phyloP scores from a whole-genome alignment of 2,329 filamentous ascomycete genomes.

The Beauveria scarabaeidicola region DNA sequence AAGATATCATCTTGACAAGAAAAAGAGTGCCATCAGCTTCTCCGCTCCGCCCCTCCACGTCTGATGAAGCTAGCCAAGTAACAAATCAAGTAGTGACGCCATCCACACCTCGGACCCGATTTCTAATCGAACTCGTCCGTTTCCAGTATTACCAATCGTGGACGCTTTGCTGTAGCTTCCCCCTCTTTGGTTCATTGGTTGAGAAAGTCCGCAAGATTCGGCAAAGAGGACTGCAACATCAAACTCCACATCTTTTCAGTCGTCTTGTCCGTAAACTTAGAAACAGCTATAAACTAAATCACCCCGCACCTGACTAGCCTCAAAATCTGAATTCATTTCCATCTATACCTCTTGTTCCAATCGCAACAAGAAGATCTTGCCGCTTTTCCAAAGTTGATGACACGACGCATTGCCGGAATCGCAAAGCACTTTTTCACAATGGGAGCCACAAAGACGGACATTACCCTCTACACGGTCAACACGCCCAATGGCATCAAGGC shows the following conservation, averaged over 20 bases:
- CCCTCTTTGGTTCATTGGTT: not conserved
- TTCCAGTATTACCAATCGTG: constrained; percentile 6
- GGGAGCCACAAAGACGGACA: constrained; percentile 41
- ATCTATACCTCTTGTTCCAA: not conserved
- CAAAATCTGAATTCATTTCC: not conserved
- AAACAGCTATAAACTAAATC: not conserved
- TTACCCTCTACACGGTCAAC: constrained; percentile 72
- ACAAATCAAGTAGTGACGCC: not conserved
- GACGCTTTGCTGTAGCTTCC: not conserved
- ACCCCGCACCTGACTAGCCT: not conserved
- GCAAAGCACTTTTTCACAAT: constrained; percentile 22
- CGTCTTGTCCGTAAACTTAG: too few species aligned
- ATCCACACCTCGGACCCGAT: not conserved
- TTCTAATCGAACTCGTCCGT: constrained; percentile 7
- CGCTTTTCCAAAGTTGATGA: constrained; percentile 14
- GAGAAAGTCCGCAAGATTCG: not conserved
- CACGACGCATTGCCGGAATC: constrained; percentile 19
- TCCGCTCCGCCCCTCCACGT: not conserved
- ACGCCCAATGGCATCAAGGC: constrained; percentile 90
- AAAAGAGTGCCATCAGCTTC: not conserved
- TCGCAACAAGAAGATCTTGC: not conserved
- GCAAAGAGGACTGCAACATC: not conserved
- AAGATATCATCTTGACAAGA: too few species aligned
- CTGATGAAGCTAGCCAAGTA: not conserved
- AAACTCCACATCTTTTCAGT: not conserved